These are phyloP conservation scores for Periglandula ipomoeae DNA, from an alignment of 2,329 filamentous ascomycete species.

Conservation along the genomic window DNA sequence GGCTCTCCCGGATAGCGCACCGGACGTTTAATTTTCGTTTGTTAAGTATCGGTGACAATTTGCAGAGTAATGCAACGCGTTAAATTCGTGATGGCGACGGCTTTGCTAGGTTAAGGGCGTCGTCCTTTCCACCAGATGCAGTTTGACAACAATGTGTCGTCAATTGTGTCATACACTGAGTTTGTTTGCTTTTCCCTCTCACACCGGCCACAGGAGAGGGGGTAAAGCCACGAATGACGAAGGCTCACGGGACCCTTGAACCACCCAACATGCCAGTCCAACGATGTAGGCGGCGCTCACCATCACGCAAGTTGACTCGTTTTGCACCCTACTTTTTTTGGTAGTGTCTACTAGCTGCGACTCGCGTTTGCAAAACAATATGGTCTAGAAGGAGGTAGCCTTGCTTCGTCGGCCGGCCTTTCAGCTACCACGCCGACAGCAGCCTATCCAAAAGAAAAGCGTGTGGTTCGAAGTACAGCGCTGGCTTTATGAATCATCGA, in stretches of 20 bases:
- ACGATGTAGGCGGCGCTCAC: conserved; percentile 8
- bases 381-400: not conserved
- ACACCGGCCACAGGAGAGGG: no score
- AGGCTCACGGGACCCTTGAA: conserved; percentile 6
- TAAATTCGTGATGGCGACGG: not conserved
- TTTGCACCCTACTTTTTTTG: not conserved
- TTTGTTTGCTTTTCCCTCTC: conserved; percentile 1
- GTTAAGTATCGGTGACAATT: no score
- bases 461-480: not conserved
- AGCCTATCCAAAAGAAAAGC: not conserved
- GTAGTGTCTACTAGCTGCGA: not conserved
- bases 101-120: no score
- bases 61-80: no score
- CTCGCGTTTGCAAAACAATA: not conserved
- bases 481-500: no score
- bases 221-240: conserved; percentile 3
- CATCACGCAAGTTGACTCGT: not conserved
- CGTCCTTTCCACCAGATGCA: no score
- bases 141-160: not conserved
- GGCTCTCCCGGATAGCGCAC: not conserved
- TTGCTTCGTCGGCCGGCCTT: no score
- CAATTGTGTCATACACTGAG: conserved; percentile 1
- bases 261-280: conserved; percentile 13
- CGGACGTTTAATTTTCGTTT: not conserved
- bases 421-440: no score